Conservation (phyloP, 192 early-diverging fungal species). For the Fimicolochytrium jonesii region DNA sequence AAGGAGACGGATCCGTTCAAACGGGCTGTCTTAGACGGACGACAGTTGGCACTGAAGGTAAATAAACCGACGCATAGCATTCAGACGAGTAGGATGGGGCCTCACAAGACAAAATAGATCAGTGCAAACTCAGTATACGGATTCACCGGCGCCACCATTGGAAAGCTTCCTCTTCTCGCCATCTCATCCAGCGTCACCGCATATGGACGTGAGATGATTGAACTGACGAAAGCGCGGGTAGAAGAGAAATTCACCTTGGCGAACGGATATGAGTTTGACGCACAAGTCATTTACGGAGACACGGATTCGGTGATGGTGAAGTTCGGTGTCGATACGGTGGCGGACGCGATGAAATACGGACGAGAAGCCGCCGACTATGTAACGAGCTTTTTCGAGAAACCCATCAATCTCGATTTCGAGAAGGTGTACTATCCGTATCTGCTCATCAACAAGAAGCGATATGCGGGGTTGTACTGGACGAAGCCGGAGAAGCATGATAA, state of each 20-base stretch:
- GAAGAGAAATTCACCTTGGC: conserved; percentile 76
- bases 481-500: conserved; percentile 90
- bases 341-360: conserved; percentile 82
- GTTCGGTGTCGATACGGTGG: conserved; percentile 78
- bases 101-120: no score
- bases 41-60: conserved; percentile 92
- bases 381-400: conserved; percentile 77
- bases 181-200: conserved; percentile 93
- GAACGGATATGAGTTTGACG: conserved; percentile 86
- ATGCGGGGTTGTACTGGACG: conserved; percentile 97
- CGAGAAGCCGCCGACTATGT: conserved; percentile 82
- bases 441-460: conserved; percentile 97
- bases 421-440: conserved; percentile 99
- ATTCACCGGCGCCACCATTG: conserved; percentile 92
- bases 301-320: conserved; percentile 99
- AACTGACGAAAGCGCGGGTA: conserved; percentile 75
- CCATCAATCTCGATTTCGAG: conserved; percentile 99
- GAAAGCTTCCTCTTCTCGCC: conserved; percentile 85
- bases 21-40: conserved; percentile 87
- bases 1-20: conserved; percentile 97
- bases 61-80: no score
- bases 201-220: conserved; percentile 96
- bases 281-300: conserved; percentile 95
- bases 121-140: conserved; percentile 97
- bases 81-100: no score